Base-by-base conservation (phyloP, 768 basidiomycete species). In the Gloeophyllum trabeum region DNA sequence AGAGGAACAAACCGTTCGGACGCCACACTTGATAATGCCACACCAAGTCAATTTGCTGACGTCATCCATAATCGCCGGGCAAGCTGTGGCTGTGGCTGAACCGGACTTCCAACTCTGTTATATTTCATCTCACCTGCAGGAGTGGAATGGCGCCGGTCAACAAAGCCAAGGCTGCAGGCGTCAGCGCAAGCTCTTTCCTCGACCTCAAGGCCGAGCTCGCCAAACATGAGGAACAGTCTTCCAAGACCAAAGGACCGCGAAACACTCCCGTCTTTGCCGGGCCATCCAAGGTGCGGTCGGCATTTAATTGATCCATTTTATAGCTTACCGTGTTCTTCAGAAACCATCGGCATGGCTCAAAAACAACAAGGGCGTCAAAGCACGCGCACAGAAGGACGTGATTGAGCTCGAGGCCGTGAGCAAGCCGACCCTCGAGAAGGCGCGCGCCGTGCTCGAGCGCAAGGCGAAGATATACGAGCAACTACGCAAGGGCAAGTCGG, bases 401-500 rank as follows among this genome's bases (percentile, higher is more conserved):
- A 54, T 77, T 5, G 81, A 87, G 52, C 67, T 80, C 2, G 85
- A 87, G 48, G 75, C 63, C 26, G 61, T 85, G 43, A 78, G 75
- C 61, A 75, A 67, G 51, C 76, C 79, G 14, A 85, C 81, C 0
- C 57, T 84, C 7, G 87, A 91, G 42, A 75, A 76, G 1, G 79
- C 81, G 14, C 76, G 77, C 12, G 78, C 78, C 2, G 71, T 71
- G 1, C 61, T 91, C 25, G 82, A 89, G 57, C 69, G 79, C 44
- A 91, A 92, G 55, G 76, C 84, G 3, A 74, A 76, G 58, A 73
- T 86, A 38, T 91, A 92, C 50, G 81, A 89, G 7, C 80, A 89
- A 54, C 56, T 91, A 26, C 62, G 69, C 54, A 80, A 75, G 51
- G 89, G 89, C 10, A 82, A 86, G 58, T 76, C 76, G 7, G 87